A percentile compares a stretch with the other conserved stretches of the same genome.
Conservation (phyloP, 2,329 filamentous ascomycete genomes). For the Pyricularia grisea region DNA sequence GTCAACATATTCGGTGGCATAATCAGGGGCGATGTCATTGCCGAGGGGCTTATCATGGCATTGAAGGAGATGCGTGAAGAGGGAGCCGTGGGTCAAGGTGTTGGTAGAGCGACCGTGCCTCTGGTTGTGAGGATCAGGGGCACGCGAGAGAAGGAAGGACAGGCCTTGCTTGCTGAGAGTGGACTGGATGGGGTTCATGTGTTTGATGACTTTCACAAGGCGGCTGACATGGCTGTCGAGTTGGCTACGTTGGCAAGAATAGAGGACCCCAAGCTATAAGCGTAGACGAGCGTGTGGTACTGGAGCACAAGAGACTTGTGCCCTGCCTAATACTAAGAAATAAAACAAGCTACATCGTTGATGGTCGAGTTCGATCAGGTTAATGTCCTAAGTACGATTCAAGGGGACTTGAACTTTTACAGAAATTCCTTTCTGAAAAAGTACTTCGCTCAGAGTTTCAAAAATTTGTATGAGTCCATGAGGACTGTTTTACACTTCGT, state of each 20-base stretch:
- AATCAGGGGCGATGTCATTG: constrained; percentile 75
- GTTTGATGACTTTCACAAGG: constrained; percentile 68
- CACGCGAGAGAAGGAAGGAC: constrained; percentile 63
- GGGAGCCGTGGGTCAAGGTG: constrained; percentile 4
- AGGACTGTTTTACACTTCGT: too few species aligned
- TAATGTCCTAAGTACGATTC: too few species aligned
- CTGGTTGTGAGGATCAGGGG: constrained; percentile 71
- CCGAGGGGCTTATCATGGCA: constrained; percentile 61
- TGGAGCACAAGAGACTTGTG: too few species aligned
- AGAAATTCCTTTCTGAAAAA: too few species aligned
- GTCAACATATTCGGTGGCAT: constrained; percentile 50
- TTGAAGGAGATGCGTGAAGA: constrained; percentile 49
- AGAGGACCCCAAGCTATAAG: background rate
- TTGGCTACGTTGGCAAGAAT: constrained; percentile 20
- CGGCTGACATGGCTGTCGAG: constrained; percentile 56
- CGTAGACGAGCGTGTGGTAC: background rate
- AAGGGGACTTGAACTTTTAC: too few species aligned
- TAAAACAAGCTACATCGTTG: too few species aligned
- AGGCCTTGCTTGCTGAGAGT: constrained; percentile 60
- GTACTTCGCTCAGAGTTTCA: too few species aligned
- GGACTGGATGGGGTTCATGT: constrained; percentile 55
- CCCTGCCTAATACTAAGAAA: too few species aligned
- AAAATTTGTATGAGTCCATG: too few species aligned
- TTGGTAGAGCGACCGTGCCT: constrained; percentile 50
- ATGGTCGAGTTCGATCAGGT: too few species aligned